Conservation (phyloP, 2,329 filamentous ascomycete genomes). For the Colletotrichum siamense region DNA sequence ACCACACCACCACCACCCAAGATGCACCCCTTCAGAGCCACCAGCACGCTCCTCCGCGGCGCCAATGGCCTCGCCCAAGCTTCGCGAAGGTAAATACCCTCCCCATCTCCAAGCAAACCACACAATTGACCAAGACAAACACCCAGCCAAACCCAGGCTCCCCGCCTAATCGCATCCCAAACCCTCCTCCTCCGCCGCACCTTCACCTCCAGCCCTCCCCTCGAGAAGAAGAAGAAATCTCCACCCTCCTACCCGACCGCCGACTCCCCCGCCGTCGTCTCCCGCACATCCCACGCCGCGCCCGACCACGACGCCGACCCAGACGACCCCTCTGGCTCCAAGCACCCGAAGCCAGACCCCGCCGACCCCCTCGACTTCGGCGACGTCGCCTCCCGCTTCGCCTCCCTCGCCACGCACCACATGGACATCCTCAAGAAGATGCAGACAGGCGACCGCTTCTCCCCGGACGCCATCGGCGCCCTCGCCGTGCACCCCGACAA, state of each 20-base stretch:
- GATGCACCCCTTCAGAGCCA: background rate
- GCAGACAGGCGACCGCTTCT: conserved; percentile 55
- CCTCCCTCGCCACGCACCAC: conserved; percentile 47
- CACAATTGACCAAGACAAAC: background rate
- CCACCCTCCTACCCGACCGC: conserved; percentile 23
- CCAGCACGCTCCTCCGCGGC: background rate
- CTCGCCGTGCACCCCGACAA: conserved; percentile 44
- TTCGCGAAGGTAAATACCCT: background rate
- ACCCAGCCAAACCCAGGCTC: background rate
- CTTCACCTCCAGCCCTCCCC: conserved; percentile 33
- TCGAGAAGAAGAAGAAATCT: conserved; percentile 44
- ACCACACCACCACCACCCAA: background rate
- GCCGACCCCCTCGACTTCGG: conserved; percentile 55
- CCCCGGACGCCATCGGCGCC: conserved; percentile 52
- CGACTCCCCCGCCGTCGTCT: conserved; percentile 19
- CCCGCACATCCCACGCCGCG: conserved; percentile 23
- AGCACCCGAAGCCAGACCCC: conserved; percentile 37
- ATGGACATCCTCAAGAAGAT: conserved; percentile 45
- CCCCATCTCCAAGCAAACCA: too few species aligned
- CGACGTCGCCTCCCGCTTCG: conserved; percentile 50
- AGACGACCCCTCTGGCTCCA: conserved; percentile 19
- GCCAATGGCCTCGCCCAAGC: conserved; percentile 15
- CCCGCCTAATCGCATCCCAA: conserved; percentile 4
- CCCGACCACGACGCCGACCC: conserved; percentile 25
- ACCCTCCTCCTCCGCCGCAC: conserved; percentile 22